phyloP scores from a whole-genome alignment of 192 early-diverging fungal genomes.

The Kickxella alabastrina region DNA sequence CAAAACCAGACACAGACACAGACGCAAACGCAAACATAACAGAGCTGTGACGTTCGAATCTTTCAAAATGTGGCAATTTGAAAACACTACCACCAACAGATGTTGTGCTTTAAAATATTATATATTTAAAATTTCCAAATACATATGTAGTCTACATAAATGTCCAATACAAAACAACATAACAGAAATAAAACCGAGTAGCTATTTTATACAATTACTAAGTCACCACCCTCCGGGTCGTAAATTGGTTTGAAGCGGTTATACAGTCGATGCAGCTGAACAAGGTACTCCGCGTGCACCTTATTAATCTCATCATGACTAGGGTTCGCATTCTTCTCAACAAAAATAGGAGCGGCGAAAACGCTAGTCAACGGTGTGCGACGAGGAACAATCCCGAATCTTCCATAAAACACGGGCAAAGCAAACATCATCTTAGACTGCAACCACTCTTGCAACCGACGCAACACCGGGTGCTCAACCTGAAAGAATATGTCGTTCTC shows the following conservation, averaged over 20 bases:
- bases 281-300: constrained; percentile 34
- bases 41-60: no score
- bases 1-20: background rate
- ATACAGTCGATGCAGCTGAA: constrained; percentile 31
- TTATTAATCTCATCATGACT: constrained; percentile 30
- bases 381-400: constrained; percentile 53
- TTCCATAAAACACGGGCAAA: constrained; percentile 77
- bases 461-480: constrained; percentile 61
- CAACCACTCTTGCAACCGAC: constrained; percentile 64
- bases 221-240: constrained; percentile 39
- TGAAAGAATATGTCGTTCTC: constrained; percentile 91
- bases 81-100: no score
- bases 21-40: no score
- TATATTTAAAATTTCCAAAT: background rate
- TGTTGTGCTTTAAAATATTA: background rate
- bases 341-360: constrained; percentile 32
- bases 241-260: constrained; percentile 43
- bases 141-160: no score
- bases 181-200: background rate
- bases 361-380: constrained; percentile 33
- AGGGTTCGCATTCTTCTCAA: constrained; percentile 24
- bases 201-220: constrained; percentile 24
- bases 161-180: background rate
- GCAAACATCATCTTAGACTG: constrained; percentile 71
- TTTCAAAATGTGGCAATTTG: background rate